These are phyloP conservation scores for Rugiboletus extremiorientalis DNA, from an alignment of 1,284 basidiomycete genomes.

Conservation along the genomic window DNA sequence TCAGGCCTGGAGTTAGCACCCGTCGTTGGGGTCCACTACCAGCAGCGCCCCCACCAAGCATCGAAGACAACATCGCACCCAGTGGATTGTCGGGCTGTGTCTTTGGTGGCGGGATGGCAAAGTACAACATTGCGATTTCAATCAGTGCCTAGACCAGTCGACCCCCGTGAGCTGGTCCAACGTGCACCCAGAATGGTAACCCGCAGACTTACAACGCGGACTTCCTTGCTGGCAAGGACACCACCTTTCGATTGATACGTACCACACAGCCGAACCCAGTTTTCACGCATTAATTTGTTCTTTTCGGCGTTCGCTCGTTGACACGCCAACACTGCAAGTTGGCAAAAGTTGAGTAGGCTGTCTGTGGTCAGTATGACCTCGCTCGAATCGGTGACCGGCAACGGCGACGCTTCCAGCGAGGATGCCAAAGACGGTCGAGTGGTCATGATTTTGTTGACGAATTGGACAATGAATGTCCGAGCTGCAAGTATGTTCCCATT, in stretches of 20 bases:
- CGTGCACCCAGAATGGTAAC: neutral
- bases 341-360: conserved; percentile 79
- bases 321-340: conserved; percentile 81
- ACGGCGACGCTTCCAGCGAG: conserved; percentile 43
- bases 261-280: conserved; percentile 81
- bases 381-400: conserved; percentile 45
- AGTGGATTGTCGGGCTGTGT: conserved; percentile 73
- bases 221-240: conserved; percentile 60
- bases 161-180: neutral
- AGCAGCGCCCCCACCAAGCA: conserved; percentile 70
- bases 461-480: conserved; percentile 77
- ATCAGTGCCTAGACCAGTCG: conserved; percentile 40
- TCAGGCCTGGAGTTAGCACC: conserved; percentile 41
- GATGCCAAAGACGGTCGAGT: conserved; percentile 39
- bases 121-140: conserved; percentile 71
- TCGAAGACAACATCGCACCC: conserved; percentile 79
- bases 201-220: conserved; percentile 63
- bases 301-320: conserved; percentile 79
- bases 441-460: conserved; percentile 59
- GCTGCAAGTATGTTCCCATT: conserved; percentile 88
- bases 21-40: conserved; percentile 36
- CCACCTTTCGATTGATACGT: conserved; percentile 74
- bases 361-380: conserved; percentile 76
- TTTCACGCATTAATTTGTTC: conserved; percentile 70
- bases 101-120: conserved; percentile 75